Evolutionary conservation across 2,329 filamentous ascomycete genomes (phyloP), one percentile per base, ranked within the genome.

Genomic region (Juglanconis oblonga): DNA sequence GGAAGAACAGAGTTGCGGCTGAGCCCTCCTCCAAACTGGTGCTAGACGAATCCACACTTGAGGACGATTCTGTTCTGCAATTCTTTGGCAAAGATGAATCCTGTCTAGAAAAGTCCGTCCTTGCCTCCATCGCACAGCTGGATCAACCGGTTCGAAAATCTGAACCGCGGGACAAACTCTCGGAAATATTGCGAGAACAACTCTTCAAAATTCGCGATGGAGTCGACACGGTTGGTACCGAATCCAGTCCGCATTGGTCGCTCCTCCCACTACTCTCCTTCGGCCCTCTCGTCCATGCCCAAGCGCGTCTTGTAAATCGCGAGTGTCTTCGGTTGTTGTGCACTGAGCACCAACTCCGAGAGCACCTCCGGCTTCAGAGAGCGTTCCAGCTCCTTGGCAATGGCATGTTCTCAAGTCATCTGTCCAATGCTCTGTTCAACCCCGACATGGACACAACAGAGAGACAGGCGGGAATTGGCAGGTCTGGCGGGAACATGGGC

Each of bases 341-440:
- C 70, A 82, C 82, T 17, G 80, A 86, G 5, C 90, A 96, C 69
- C 78, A 85, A 9, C 74, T 99, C 4, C 83, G 85, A 14, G 77
- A 83, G 1, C 92, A 98, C 69, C 76, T 98, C 0, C 79, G 81
- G 4, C 70, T 96, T 1, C 92, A 96, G 68, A 86, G 85, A 61
- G 84, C 88, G 48, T 97, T 95, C 65, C 90, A 96, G 55, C 81
- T 98, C 1, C 79, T 98, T 6, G 90, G 92, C 2, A 92, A 95
- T 67, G 92, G 92, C 5, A 80, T 91, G 14, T 97, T 97, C 71
- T 87, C 89, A 55, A 89, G 88, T 54, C 86, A 88, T 1, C 80
- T 99, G 1, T 89, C 91, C 0, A 87, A 92, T 57, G 89, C 92
- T 1, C 79, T 99, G 0, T 98, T 98, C 68, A 89, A 93, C 62